Percentiles rank a stretch among this genome's conserved stretches.
phyloP scores from a whole-genome alignment of 139 green algal genomes.

The Yamagishiella unicocca region DNA sequence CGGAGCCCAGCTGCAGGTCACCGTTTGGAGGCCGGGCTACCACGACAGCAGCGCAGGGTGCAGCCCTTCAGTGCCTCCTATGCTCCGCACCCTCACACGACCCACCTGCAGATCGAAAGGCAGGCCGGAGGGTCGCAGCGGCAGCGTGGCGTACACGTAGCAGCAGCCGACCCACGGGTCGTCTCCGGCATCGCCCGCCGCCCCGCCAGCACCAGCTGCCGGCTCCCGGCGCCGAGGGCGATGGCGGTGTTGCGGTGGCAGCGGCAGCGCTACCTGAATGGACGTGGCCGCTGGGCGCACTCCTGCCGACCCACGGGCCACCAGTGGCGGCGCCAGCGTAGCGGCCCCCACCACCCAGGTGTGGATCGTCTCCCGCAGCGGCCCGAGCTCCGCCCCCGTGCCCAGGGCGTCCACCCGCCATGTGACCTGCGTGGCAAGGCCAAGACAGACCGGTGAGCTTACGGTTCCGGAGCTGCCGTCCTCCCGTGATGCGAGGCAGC shows the following conservation, averaged over 20 bases:
- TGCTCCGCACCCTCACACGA: not conserved
- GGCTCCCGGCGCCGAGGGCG: not conserved
- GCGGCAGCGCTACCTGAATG: constrained; percentile 26
- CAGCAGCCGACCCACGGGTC: not conserved
- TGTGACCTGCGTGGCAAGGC: not conserved
- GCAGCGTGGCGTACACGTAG: constrained; percentile 45
- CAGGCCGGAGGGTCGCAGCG: constrained; percentile 49
- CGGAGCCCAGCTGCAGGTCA: too few species aligned
- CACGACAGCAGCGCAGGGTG: too few species aligned
- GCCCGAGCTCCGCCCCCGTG: too few species aligned
- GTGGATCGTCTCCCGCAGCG: constrained; percentile 11
- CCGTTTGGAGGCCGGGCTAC: too few species aligned
- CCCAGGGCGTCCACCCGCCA: constrained; percentile 30
- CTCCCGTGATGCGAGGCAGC: not conserved
- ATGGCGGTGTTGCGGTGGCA: not conserved
- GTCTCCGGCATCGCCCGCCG: too few species aligned
- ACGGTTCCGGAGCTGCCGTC: not conserved
- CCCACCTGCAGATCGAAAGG: constrained; percentile 48
- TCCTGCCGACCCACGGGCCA: constrained; percentile 6
- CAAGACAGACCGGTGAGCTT: not conserved
- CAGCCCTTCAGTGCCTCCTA: too few species aligned
- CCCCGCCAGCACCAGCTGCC: not conserved
- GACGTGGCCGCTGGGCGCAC: not conserved
- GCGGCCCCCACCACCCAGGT: constrained; percentile 19
- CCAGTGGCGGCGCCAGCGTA: constrained; percentile 1